These are phyloP conservation scores for Geranium rotundifolium DNA, from an alignment of 345 rosid genomes.

Conservation along the genomic window DNA sequence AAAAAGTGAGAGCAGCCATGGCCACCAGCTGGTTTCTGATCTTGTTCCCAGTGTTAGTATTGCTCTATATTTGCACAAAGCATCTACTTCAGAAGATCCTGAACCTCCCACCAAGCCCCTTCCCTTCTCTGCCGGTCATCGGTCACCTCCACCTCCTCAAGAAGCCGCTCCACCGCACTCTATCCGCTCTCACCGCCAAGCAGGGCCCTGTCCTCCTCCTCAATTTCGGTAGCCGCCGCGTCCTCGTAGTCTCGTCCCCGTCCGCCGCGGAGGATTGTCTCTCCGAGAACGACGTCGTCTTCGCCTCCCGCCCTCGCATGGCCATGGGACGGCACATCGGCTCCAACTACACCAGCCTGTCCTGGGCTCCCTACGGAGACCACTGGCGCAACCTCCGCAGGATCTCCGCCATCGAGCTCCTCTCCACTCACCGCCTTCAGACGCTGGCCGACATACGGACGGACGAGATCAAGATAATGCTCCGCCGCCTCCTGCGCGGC, in stretches of 20 bases:
- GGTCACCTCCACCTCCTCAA: constrained; percentile 28
- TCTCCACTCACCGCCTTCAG: constrained; percentile 22
- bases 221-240: constrained; percentile 13
- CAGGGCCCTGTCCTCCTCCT: constrained; percentile 20
- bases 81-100: constrained; percentile 11
- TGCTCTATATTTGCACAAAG: no score
- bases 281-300: constrained; percentile 17
- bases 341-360: constrained; percentile 16
- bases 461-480: constrained; percentile 15
- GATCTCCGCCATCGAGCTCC: constrained; percentile 16
- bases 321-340: constrained; percentile 10
- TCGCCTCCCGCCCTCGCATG: constrained; percentile 21
- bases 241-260: constrained; percentile 20
- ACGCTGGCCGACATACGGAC: constrained; percentile 8
- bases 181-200: constrained; percentile 1
- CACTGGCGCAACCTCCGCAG: constrained; percentile 16
- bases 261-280: constrained; percentile 18
- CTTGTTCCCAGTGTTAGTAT: no score
- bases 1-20: no score
- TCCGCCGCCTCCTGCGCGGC: no score
- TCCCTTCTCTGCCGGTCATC: constrained; percentile 18
- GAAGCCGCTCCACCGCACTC: constrained; percentile 17
- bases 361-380: constrained; percentile 17
- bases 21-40: no score
- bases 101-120: constrained; percentile 25